Conservation (phyloP, 306 rosid species). For the Castanea sativa region DNA sequence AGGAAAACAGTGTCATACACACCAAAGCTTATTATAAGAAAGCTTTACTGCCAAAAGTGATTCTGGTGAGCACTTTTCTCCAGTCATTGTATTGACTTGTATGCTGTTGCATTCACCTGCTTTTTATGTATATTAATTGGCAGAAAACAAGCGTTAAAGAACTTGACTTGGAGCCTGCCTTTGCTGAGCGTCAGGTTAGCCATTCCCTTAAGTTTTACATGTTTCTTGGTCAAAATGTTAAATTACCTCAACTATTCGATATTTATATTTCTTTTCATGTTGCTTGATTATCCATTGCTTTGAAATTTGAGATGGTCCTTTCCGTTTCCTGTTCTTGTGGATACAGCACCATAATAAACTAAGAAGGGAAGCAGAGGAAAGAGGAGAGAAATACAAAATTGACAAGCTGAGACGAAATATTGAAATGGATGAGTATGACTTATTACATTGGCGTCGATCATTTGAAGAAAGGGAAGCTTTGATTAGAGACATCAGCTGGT, state of each 20-base stretch:
- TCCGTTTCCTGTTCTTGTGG: neutral
- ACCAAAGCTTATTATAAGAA: conserved; percentile 71
- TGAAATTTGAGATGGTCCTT: conserved; percentile 1
- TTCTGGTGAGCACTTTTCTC: conserved; percentile 56
- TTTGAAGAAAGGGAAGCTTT: conserved; percentile 89
- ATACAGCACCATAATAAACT: conserved; percentile 53
- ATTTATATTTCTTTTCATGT: too few species aligned
- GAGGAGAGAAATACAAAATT: conserved; percentile 79
- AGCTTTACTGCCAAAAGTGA: conserved; percentile 53
- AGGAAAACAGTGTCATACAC: conserved; percentile 65
- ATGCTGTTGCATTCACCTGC: conserved; percentile 26
- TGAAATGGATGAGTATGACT: conserved; percentile 97
- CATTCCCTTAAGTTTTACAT: conserved; percentile 3
- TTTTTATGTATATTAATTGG: conserved; percentile 27
- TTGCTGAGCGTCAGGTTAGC: conserved; percentile 86
- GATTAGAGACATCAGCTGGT: conserved; percentile 95
- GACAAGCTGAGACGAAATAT: conserved; percentile 62
- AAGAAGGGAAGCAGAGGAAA: conserved; percentile 58
- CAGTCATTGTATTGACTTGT: conserved; percentile 16
- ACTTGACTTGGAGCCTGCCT: conserved; percentile 85
- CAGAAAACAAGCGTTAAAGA: conserved; percentile 93
- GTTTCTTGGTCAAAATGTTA: conserved; percentile 7
- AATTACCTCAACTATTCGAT: neutral
- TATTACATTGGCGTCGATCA: conserved; percentile 89
- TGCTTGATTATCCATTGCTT: conserved; percentile 3